A percentile compares a stretch with the other conserved stretches of the same genome.
Evolutionary conservation across 768 basidiomycete species (phyloP).

Genomic region (Tubosaeta brunneosetosa): DNA sequence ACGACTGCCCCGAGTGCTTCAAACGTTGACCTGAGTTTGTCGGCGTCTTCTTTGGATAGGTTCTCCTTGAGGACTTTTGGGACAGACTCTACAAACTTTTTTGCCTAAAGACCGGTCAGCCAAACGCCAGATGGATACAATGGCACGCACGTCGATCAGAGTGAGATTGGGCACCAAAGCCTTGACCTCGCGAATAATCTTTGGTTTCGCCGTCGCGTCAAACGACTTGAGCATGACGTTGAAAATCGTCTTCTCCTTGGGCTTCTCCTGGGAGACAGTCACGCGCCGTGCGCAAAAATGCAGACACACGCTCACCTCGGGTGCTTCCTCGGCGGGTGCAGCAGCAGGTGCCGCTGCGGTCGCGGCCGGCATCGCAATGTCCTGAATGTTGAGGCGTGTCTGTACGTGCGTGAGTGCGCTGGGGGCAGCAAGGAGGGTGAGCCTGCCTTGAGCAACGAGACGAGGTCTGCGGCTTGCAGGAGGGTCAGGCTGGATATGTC

Average conservation of each 20-base stretch:
- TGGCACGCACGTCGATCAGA: slow-evolving; percentile 81
- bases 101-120: slow-evolving; percentile 57
- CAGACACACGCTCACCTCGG: slow-evolving; percentile 47
- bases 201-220: slow-evolving; percentile 87
- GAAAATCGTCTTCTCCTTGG: slow-evolving; percentile 98
- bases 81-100: slow-evolving; percentile 96
- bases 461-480: slow-evolving; percentile 93
- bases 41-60: slow-evolving; percentile 93
- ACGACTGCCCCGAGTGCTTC: slow-evolving; percentile 86
- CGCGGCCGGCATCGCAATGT: slow-evolving; percentile 88
- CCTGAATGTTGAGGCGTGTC: slow-evolving; percentile 94
- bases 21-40: slow-evolving; percentile 91
- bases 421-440: too few species aligned
- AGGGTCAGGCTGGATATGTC: slow-evolving; percentile 86
- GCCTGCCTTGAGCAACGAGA: slow-evolving; percentile 81
- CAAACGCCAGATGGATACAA: neutral
- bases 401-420: slow-evolving; percentile 27
- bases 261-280: slow-evolving; percentile 63
- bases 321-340: slow-evolving; percentile 56
- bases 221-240: slow-evolving; percentile 94
- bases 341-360: slow-evolving; percentile 55
- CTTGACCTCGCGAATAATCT: slow-evolving; percentile 98
- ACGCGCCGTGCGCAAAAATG: neutral
- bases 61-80: slow-evolving; percentile 94
- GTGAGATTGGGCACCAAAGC: slow-evolving; percentile 92